Evolutionary conservation across 2,329 filamentous ascomycete species (phyloP), one percentile per base, ranked within the genome.

Genomic region (Colletotrichum trifolii): DNA sequence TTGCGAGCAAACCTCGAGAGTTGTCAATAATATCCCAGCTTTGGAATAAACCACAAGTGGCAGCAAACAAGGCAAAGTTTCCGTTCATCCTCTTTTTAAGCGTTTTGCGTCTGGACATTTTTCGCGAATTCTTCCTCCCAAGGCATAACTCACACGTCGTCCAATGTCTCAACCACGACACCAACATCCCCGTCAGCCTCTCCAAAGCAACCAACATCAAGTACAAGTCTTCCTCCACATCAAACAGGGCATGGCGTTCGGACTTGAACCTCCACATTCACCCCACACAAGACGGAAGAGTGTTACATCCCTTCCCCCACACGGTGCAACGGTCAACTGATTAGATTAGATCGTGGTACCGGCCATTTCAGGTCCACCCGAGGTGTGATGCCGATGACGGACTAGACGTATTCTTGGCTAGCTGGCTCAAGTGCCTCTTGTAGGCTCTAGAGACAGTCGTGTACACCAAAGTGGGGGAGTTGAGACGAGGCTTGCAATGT

Each of bases 211-310:
- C 25, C 25, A 25, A 25, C 4, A 25, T 25, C 25, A 25, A 25
- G 25, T 25, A 1, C 25, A 25, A 25, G 25, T 25, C 3, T 11
- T 9, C 61, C 57, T 61, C 62, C 62, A 61, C 50, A 42, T 54
- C 39, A 7, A 48, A 25, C 13, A 47, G 15, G 46, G 13, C 25
- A 25, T 15, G 12, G 13, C 36, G 8, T 43, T 45, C 57, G 34
- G 50, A 46, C 25, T 46, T 50, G 10, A 35, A 15, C 50, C 45
- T 65, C 57, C 60, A 60, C 60, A 52, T 42, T 48, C 58, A 55
- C 42, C 57, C 62, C 57, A 45, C 50, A 48, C 45, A 11, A 15
- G 42, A 15, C 49, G 13, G 36, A 38, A 25, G 25, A 45, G 54
- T 55, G 57, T 50, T 35, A 50, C 57, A 46, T 42, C 34, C 13